Percentiles rank a stretch among this genome's conserved stretches.
Evolutionary conservation across 108 stramenopile species (phyloP).

Genomic region (Cylindrotheca fusiformis): DNA sequence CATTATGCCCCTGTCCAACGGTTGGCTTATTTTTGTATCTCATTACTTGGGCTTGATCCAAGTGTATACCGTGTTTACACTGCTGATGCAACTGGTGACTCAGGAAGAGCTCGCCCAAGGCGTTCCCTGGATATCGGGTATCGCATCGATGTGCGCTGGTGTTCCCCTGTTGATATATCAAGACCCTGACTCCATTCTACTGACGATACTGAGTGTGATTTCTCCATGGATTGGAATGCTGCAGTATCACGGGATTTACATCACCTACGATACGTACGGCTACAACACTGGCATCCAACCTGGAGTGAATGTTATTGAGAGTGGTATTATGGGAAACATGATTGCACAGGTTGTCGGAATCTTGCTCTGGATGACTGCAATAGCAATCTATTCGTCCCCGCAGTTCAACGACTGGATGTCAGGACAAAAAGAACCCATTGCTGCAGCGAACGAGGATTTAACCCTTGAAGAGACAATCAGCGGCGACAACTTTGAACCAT

Average conservation of each 20-base stretch:
- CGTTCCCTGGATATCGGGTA: constrained; percentile 12
- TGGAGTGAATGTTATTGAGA: constrained; percentile 13
- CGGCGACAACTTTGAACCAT: constrained; percentile 29
- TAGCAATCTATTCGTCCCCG: constrained; percentile 1
- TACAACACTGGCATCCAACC: constrained; percentile 18
- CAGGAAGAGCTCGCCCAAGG: constrained; percentile 24
- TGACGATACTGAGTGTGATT: constrained; percentile 21
- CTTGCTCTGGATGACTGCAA: neutral
- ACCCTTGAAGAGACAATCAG: neutral
- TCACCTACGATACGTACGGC: constrained; percentile 27
- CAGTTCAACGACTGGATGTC: constrained; percentile 9
- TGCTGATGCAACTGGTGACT: constrained; percentile 18
- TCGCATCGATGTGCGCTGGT: constrained; percentile 19
- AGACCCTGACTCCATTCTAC: constrained; percentile 1
- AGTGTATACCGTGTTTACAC: constrained; percentile 2
- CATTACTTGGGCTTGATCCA: constrained; percentile 33
- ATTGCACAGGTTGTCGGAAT: constrained; percentile 21
- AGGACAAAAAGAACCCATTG: neutral
- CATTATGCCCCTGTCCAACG: constrained; percentile 25
- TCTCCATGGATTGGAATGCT: constrained; percentile 34
- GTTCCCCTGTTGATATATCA: constrained; percentile 6
- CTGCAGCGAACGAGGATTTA: neutral
- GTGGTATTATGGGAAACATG: constrained; percentile 22
- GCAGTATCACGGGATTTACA: constrained; percentile 31
- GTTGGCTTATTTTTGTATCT: constrained; percentile 23